Conservation (phyloP, 192 early-diverging fungal genomes). For the Backusella australiensis region DNA sequence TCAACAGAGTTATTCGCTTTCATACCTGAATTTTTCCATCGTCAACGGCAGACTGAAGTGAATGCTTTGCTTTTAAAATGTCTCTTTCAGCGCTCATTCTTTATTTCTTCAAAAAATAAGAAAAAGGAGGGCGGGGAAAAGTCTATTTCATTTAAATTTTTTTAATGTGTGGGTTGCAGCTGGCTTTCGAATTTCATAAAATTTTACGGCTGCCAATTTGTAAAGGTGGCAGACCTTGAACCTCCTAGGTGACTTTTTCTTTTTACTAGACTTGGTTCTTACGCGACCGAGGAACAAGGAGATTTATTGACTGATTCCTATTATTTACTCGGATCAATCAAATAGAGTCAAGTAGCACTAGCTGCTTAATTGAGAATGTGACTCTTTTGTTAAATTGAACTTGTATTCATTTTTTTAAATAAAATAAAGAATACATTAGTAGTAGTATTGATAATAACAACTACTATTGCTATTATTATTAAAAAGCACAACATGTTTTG, state of each 20-base stretch:
- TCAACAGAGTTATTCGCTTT: not conserved
- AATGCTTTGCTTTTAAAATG: constrained; percentile 27
- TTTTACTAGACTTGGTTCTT: not conserved
- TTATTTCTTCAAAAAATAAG: not conserved
- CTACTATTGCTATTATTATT: too few species aligned
- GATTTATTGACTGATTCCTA: not conserved
- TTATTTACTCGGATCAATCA: too few species aligned
- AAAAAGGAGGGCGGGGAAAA: not conserved
- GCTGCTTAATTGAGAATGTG: not conserved
- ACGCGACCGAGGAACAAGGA: not conserved
- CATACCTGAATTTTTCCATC: constrained; percentile 15
- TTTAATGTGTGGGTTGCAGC: not conserved
- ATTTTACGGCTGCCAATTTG: not conserved
- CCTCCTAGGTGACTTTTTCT: not conserved
- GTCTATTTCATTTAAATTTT: not conserved
- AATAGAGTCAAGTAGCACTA: not conserved
- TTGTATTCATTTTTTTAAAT: too few species aligned
- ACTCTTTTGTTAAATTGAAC: too few species aligned
- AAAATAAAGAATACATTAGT: too few species aligned
- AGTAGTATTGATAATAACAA: not conserved
- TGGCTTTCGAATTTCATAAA: not conserved
- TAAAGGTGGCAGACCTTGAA: too few species aligned
- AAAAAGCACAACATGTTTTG: too few species aligned
- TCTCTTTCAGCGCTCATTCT: constrained; percentile 23
- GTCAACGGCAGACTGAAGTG: constrained; percentile 18